Conservation (phyloP, 108 stramenopile species). For the Halocafeteria seosinensis region DNA sequence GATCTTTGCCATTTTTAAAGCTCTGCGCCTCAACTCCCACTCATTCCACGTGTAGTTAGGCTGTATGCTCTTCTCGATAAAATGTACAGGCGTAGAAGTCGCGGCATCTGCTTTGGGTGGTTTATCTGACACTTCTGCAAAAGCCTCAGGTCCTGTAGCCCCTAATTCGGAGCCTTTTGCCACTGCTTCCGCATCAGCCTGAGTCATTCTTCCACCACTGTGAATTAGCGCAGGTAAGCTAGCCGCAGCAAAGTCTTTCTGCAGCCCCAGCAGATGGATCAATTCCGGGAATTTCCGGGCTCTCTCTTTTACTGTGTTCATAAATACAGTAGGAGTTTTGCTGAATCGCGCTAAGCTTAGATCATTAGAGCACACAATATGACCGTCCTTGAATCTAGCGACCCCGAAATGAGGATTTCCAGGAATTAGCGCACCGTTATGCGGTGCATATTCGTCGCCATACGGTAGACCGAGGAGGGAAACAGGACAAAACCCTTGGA, state of each 20-base stretch:
- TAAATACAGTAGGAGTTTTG: conserved; percentile 12
- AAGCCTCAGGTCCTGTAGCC: too few relatives aligned
- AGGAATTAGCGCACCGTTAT: conserved; percentile 34
- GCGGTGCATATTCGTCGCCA: neutral
- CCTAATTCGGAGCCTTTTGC: neutral
- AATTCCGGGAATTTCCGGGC: conserved; percentile 33
- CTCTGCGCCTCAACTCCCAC: conserved; percentile 40
- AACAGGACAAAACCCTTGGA: conserved; percentile 41
- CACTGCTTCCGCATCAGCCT: neutral
- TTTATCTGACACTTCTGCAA: too few relatives aligned
- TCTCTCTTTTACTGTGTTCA: conserved; percentile 14
- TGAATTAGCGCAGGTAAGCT: neutral
- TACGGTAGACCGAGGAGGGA: conserved; percentile 5
- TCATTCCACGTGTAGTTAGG: conserved; percentile 40
- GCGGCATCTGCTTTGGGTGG: conserved; percentile 12
- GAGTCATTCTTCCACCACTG: neutral
- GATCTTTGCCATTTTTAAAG: conserved; percentile 37
- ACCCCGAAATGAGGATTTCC: conserved; percentile 41
- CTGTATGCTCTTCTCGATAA: conserved; percentile 32
- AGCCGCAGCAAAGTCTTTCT: conserved; percentile 22
- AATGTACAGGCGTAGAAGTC: conserved; percentile 40
- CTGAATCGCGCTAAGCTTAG: conserved; percentile 26
- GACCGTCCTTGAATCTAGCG: conserved; percentile 19
- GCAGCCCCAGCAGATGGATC: conserved; percentile 37
- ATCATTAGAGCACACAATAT: conserved; percentile 36